phyloP scores from a whole-genome alignment of 176 grass and related monocot species.

The Aegilops bicornis region DNA sequence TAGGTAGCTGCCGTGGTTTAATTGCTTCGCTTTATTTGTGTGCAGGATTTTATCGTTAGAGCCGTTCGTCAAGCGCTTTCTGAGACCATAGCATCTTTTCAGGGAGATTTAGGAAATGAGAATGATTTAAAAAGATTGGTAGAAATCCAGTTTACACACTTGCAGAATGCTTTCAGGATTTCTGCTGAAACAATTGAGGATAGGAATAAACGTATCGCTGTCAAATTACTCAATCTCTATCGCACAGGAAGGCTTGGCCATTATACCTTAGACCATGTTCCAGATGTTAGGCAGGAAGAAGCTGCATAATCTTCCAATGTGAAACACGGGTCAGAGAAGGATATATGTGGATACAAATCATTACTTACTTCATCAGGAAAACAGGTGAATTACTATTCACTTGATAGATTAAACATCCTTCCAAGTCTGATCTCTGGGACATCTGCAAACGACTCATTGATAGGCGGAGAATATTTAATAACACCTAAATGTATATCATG shows the following conservation, averaged over 20 bases:
- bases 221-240: constrained; percentile 69
- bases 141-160: constrained; percentile 49
- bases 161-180: constrained; percentile 53
- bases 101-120: constrained; percentile 35
- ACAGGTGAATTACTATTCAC: neutral
- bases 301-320: constrained; percentile 8
- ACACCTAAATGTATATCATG: neutral
- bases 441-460: neutral
- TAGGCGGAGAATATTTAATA: neutral
- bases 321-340: neutral
- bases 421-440: neutral
- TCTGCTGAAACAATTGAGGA: constrained; percentile 37
- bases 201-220: constrained; percentile 37
- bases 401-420: neutral
- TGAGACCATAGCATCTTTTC: constrained; percentile 46
- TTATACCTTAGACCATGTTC: constrained; percentile 54
- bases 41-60: constrained; percentile 77
- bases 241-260: constrained; percentile 73
- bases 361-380: neutral
- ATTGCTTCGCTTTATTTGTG: constrained; percentile 11
- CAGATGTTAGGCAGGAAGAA: constrained; percentile 33
- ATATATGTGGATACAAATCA: neutral
- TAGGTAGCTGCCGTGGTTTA: constrained; percentile 13
- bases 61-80: constrained; percentile 47
- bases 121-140: constrained; percentile 52